Percentiles rank a stretch among this genome's conserved stretches.
phyloP scores from a whole-genome alignment of 805 yeast genomes.

The Scheffersomyces lignosus region DNA sequence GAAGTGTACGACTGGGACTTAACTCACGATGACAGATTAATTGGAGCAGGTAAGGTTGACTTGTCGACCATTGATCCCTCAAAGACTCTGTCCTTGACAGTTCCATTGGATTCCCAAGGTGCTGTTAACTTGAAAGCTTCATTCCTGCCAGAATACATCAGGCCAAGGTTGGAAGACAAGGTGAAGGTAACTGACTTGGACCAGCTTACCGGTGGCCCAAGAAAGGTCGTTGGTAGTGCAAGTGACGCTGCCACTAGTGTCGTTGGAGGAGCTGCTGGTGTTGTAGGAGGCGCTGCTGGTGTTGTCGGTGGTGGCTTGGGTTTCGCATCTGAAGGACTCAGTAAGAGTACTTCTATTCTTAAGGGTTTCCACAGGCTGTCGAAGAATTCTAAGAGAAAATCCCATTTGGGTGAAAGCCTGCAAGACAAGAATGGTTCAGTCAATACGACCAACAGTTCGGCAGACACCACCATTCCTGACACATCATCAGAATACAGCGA shows the following conservation, averaged over 20 bases:
- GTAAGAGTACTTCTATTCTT: conserved; percentile 46
- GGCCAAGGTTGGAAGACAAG: conserved; percentile 53
- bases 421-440: conserved; percentile 4
- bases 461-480: conserved; percentile 6
- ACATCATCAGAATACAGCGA: conserved; percentile 10
- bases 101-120: conserved; percentile 66
- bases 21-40: conserved; percentile 62
- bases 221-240: conserved; percentile 22
- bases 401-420: conserved; percentile 1
- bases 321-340: conserved; percentile 45
- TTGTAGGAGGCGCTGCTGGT: conserved; percentile 26
- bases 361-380: conserved; percentile 27
- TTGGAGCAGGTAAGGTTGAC: conserved; percentile 56
- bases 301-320: conserved; percentile 50
- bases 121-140: conserved; percentile 50
- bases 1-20: conserved; percentile 77
- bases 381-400: conserved; percentile 1
- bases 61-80: conserved; percentile 49
- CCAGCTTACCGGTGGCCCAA: conserved; percentile 24
- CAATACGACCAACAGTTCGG: conserved; percentile 4
- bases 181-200: conserved; percentile 43
- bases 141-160: conserved; percentile 64
- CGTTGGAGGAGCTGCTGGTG: conserved; percentile 19
- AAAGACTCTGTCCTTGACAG: conserved; percentile 45
- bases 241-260: conserved; percentile 31